These are phyloP conservation scores for Brassica balearica DNA, from an alignment of 441 rosid species.

Conservation along the genomic window DNA sequence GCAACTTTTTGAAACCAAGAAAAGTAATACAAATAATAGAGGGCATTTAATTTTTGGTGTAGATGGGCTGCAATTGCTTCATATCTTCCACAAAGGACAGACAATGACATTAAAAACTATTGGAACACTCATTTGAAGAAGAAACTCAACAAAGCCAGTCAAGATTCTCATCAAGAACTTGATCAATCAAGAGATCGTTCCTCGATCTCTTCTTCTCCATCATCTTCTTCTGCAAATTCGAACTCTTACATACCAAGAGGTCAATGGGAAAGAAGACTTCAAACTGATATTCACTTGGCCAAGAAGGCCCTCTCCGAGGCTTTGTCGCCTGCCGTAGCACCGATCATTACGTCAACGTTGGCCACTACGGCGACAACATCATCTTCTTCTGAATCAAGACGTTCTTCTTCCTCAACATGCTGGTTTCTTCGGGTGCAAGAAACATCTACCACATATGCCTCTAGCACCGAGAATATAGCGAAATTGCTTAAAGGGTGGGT, in stretches of 20 bases:
- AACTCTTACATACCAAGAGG: constrained; percentile 61
- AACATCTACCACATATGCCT: constrained; percentile 58
- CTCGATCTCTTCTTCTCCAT: constrained; percentile 41
- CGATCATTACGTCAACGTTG: constrained; percentile 36
- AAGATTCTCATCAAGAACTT: constrained; percentile 41
- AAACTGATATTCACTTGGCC: constrained; percentile 81
- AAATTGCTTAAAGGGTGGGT: constrained; percentile 82
- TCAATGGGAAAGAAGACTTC: constrained; percentile 94
- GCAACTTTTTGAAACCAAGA: neutral
- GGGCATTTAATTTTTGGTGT: constrained; percentile 43
- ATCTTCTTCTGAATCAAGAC: constrained; percentile 43
- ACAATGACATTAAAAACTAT: constrained; percentile 91
- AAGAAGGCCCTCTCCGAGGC: constrained; percentile 80
- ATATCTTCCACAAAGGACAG: constrained; percentile 92
- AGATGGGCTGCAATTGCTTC: constrained; percentile 99
- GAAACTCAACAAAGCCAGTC: constrained; percentile 67
- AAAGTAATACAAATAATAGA: neutral
- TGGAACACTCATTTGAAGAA: constrained; percentile 98
- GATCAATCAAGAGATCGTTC: constrained; percentile 36
- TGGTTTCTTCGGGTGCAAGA: constrained; percentile 35
- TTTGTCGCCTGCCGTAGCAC: constrained; percentile 61
- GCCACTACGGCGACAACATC: constrained; percentile 34
- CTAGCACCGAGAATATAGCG: constrained; percentile 83
- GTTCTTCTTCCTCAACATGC: constrained; percentile 32
- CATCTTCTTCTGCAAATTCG: constrained; percentile 44